Conservation (phyloP, 495 filamentous ascomycete genomes). For the Aspergillus wentii region DNA sequence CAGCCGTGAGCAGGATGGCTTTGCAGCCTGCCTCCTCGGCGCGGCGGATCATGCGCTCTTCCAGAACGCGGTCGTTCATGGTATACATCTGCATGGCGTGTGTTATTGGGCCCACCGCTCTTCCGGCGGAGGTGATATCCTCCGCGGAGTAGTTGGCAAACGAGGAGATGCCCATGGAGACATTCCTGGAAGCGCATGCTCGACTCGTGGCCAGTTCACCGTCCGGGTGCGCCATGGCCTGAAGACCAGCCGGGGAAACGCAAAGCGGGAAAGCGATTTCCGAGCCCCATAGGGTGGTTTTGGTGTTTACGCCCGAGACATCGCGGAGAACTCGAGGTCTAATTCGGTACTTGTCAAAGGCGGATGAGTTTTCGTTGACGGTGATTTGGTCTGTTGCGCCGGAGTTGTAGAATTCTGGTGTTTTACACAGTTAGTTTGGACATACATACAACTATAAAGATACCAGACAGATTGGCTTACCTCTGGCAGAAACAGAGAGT, state of each 20-base stretch:
- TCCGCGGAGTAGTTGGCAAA: conserved; percentile 36
- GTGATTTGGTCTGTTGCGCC: conserved; percentile 43
- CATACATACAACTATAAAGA: too few relatives aligned
- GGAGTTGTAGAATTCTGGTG: conserved; percentile 42
- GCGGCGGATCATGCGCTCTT: conserved; percentile 43
- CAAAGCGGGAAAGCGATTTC: conserved; percentile 26
- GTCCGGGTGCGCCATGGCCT: conserved; percentile 56
- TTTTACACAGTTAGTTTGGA: neutral
- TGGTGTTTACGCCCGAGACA: conserved; percentile 42
- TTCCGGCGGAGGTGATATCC: conserved; percentile 53
- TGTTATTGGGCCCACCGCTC: conserved; percentile 33
- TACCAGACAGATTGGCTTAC: neutral
- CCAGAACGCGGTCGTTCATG: conserved; percentile 57
- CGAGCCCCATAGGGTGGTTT: conserved; percentile 33
- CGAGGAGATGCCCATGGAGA: conserved; percentile 53
- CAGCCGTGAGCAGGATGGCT: conserved; percentile 73
- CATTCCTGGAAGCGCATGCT: conserved; percentile 43
- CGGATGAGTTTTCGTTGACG: conserved; percentile 36
- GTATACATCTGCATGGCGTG: conserved; percentile 70
- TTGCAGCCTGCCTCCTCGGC: conserved; percentile 44
- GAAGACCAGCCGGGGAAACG: conserved; percentile 63
- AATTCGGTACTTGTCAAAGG: conserved; percentile 42
- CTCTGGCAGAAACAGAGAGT: neutral
- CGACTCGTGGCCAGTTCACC: conserved; percentile 62
- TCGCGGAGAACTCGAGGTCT: conserved; percentile 46